A percentile compares a stretch with the other conserved stretches of the same genome.
Evolutionary conservation across 2,329 filamentous ascomycete species (phyloP).

Genomic region (Apiospora sp.): DNA sequence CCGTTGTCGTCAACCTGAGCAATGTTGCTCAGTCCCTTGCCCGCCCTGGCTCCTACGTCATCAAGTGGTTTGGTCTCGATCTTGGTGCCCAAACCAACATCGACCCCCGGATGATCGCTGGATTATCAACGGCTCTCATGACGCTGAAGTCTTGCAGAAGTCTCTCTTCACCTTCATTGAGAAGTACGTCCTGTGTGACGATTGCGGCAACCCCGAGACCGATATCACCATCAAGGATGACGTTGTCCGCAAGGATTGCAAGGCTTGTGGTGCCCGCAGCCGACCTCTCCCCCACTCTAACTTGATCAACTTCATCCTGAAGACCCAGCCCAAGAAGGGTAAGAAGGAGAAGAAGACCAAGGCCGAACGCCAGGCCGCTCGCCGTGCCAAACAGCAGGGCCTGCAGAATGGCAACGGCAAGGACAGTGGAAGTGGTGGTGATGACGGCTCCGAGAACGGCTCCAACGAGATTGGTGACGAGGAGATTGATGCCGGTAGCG

Average conservation of each 20-base stretch:
- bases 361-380: slow-evolving; percentile 87
- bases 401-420: slow-evolving; percentile 64
- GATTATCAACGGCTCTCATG: slow-evolving; percentile 99
- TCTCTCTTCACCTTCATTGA: slow-evolving; percentile 98
- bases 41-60: slow-evolving; percentile 91
- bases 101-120: slow-evolving; percentile 97
- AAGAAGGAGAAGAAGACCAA: slow-evolving; percentile 95
- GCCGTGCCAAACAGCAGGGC: slow-evolving; percentile 83
- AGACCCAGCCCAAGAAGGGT: slow-evolving; percentile 91
- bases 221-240: slow-evolving; percentile 95
- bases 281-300: slow-evolving; percentile 94
- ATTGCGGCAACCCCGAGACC: slow-evolving; percentile 99
- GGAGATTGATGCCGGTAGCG: slow-evolving; percentile 76
- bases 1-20: slow-evolving; percentile 94
- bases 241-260: slow-evolving; percentile 93
- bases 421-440: slow-evolving; percentile 66
- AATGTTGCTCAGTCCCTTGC: slow-evolving; percentile 92
- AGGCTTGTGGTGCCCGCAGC: slow-evolving; percentile 93
- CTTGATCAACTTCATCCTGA: slow-evolving; percentile 95
- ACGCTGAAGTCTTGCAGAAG: slow-evolving; percentile 94
- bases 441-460: slow-evolving; percentile 70
- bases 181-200: slow-evolving; percentile 99
- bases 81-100: slow-evolving; percentile 98
- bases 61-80: slow-evolving; percentile 99
- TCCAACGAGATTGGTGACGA: slow-evolving; percentile 61